Evolutionary conservation across 371 early-diverging fungal genomes (phyloP).

Genomic region (Phascolomyces articulosus): DNA sequence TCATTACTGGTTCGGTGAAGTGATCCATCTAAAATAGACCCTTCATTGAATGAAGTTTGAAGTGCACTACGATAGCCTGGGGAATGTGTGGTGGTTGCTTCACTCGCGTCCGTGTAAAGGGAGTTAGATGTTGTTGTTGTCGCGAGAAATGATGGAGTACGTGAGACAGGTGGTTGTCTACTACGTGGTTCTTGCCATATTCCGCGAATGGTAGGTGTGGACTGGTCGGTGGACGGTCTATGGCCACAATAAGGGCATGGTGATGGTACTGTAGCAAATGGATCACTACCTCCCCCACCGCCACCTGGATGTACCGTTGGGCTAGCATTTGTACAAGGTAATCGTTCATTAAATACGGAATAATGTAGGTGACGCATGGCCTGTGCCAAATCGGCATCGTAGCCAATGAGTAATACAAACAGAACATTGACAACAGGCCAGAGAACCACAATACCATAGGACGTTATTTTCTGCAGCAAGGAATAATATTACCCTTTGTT

Average conservation of each 20-base stretch:
- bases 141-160: not conserved
- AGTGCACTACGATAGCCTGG: not conserved
- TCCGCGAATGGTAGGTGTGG: not conserved
- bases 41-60: not conserved
- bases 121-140: not conserved
- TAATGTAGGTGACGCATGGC: constrained; percentile 25
- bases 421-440: constrained; percentile 44
- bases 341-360: not conserved
- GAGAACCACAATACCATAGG: constrained; percentile 27
- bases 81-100: not conserved
- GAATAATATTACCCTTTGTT: not conserved
- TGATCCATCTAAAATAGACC: not conserved
- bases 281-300: not conserved
- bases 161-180: not conserved
- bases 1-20: too few relatives aligned
- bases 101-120: too few relatives aligned
- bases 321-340: not conserved
- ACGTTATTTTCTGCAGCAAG: not conserved
- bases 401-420: constrained; percentile 40
- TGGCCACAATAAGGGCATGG: not conserved
- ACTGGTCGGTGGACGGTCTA: not conserved
- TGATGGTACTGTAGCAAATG: not conserved
- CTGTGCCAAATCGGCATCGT: constrained; percentile 45
- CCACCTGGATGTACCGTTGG: not conserved
- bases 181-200: too few relatives aligned